These are phyloP conservation scores for Aspergillus cavernicola DNA, from an alignment of 495 filamentous ascomycete species.

Conservation along the genomic window DNA sequence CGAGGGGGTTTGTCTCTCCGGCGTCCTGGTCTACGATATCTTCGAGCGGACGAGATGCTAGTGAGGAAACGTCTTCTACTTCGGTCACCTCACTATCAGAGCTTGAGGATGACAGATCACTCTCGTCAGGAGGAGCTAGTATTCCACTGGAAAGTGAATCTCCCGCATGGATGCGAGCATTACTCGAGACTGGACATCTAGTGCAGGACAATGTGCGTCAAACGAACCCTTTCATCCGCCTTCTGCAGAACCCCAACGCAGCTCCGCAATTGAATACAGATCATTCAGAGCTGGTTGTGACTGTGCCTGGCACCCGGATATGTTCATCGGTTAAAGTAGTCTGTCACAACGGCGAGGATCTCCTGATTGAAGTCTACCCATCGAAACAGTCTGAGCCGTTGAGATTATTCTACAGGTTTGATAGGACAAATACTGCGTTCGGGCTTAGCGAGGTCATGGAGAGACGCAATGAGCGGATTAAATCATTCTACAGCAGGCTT, in stretches of 20 bases:
- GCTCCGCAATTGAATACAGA: conserved; percentile 4
- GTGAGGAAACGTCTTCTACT: conserved; percentile 7
- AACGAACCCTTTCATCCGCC: conserved; percentile 14
- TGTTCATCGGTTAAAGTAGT: neutral
- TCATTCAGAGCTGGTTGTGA: conserved; percentile 3
- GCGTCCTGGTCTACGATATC: conserved; percentile 18
- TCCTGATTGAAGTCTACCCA: conserved; percentile 8
- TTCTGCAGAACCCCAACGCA: conserved; percentile 2
- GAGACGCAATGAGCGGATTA: conserved; percentile 79
- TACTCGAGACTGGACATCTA: conserved; percentile 9
- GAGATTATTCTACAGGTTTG: conserved; percentile 69
- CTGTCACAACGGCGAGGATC: conserved; percentile 11
- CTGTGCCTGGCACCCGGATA: neutral
- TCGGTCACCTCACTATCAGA: conserved; percentile 16
- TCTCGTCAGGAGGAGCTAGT: neutral
- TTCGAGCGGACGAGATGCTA: neutral
- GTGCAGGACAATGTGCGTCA: conserved; percentile 7
- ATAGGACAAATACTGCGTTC: conserved; percentile 70
- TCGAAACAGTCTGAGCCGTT: conserved; percentile 29
- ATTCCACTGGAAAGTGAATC: neutral
- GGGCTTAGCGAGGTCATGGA: conserved; percentile 83
- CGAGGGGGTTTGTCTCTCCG: conserved; percentile 9
- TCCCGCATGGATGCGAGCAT: conserved; percentile 14
- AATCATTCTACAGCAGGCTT: conserved; percentile 85
- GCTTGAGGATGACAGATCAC: neutral